phyloP scores from a whole-genome alignment of 2,329 filamentous ascomycete species.

The Venturia nashicola region DNA sequence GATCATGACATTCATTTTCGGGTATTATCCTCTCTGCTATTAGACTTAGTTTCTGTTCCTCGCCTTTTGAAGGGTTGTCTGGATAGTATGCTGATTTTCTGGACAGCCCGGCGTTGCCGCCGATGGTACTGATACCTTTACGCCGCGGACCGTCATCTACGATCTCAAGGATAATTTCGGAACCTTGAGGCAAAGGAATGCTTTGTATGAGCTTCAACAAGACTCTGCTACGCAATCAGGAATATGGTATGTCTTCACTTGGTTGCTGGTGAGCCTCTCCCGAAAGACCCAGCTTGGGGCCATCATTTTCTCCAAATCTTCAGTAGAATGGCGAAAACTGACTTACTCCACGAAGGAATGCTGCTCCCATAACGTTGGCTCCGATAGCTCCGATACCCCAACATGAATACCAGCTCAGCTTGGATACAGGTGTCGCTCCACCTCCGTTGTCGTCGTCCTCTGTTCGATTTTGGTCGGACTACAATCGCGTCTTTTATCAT shows the following conservation, averaged over 20 bases:
- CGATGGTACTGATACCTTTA: conserved; percentile 82
- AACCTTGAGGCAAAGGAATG: conserved; percentile 74
- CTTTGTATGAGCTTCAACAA: conserved; percentile 59
- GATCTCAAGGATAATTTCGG: conserved; percentile 93
- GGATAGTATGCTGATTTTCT: background rate
- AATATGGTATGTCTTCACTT: conserved; percentile 1
- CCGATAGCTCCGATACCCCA: conserved; percentile 42
- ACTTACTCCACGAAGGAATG: conserved; percentile 3
- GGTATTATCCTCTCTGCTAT: background rate
- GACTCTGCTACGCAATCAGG: conserved; percentile 14
- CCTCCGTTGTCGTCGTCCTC: conserved; percentile 53
- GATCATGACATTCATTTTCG: conserved; percentile 77
- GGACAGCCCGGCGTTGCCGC: conserved; percentile 59
- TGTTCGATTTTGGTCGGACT: conserved; percentile 96
- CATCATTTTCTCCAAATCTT: conserved; percentile 1
- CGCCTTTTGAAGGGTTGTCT: background rate
- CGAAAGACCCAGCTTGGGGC: background rate
- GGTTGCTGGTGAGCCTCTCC: background rate
- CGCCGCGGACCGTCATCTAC: conserved; percentile 83
- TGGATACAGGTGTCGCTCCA: conserved; percentile 57
- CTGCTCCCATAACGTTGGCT: background rate
- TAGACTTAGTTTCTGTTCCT: too few species aligned
- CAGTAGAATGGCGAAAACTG: background rate
- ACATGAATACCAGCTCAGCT: conserved; percentile 65
- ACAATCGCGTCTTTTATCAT: conserved; percentile 84